Conservation (phyloP, 2,329 filamentous ascomycete genomes). For the Aspergillus phoenicis region DNA sequence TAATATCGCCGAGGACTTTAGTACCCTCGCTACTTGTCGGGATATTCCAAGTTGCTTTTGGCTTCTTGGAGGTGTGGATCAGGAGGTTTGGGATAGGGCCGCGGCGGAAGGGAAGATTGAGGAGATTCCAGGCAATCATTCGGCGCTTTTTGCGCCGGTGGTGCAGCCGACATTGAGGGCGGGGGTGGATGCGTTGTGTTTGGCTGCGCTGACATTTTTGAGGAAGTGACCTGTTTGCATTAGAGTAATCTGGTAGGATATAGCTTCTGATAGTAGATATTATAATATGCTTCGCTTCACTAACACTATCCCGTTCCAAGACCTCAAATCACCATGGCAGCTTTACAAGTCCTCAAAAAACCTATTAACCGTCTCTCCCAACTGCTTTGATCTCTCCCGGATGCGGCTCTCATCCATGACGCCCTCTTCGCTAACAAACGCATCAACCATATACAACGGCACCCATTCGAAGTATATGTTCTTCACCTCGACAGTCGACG, state of each 20-base stretch:
- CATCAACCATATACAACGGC: constrained; percentile 53
- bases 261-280: no score
- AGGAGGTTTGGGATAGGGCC: constrained; percentile 53
- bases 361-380: constrained; percentile 20
- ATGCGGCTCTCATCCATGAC: constrained; percentile 32
- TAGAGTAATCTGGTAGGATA: no score
- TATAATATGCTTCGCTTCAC: no score
- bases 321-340: no score
- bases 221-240: background rate
- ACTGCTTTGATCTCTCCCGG: constrained; percentile 23
- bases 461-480: constrained; percentile 66
- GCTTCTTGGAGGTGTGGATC: constrained; percentile 58
- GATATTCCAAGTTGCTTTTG: constrained; percentile 58
- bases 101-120: constrained; percentile 47
- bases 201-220: constrained; percentile 53
- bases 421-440: constrained; percentile 60
- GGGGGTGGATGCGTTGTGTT: constrained; percentile 55
- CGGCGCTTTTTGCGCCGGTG: constrained; percentile 60
- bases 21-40: constrained; percentile 55
- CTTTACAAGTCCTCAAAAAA: constrained; percentile 25
- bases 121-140: constrained; percentile 63
- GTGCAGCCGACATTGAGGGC: constrained; percentile 60
- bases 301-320: no score
- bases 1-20: constrained; percentile 60
- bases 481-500: constrained; percentile 36